Conservation (phyloP, 371 early-diverging fungal genomes). For the Dichotomocladium elegans region DNA sequence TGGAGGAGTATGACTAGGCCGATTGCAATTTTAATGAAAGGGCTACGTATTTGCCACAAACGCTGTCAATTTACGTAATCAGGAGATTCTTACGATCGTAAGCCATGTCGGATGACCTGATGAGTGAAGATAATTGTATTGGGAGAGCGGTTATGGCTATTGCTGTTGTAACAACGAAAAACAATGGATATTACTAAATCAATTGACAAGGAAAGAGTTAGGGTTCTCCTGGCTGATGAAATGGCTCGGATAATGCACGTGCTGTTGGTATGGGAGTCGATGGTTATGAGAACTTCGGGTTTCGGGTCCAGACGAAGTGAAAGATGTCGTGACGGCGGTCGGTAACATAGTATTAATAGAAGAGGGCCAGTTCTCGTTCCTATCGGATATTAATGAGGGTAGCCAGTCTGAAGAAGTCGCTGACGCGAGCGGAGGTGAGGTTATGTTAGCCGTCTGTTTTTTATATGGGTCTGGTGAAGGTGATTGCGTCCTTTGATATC, state of each 20-base stretch:
- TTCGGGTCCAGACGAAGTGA: background rate
- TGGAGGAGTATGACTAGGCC: no score
- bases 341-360: background rate
- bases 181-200: no score
- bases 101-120: no score
- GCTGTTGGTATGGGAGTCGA: background rate
- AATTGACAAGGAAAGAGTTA: background rate
- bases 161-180: no score
- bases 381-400: background rate
- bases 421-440: background rate
- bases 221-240: background rate
- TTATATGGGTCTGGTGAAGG: no score
- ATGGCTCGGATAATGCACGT: background rate
- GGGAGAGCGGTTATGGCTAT: no score
- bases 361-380: background rate
- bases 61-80: no score
- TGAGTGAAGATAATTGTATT: no score
- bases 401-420: background rate
- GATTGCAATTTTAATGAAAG: no score
- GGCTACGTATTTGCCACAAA: no score
- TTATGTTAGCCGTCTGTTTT: no score
- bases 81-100: no score
- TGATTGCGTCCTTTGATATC: background rate
- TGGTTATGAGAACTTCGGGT: background rate
- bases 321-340: background rate